Evolutionary conservation across 31 red algal genomes (phyloP).

Genomic region (Bonnemaisonia californica): DNA sequence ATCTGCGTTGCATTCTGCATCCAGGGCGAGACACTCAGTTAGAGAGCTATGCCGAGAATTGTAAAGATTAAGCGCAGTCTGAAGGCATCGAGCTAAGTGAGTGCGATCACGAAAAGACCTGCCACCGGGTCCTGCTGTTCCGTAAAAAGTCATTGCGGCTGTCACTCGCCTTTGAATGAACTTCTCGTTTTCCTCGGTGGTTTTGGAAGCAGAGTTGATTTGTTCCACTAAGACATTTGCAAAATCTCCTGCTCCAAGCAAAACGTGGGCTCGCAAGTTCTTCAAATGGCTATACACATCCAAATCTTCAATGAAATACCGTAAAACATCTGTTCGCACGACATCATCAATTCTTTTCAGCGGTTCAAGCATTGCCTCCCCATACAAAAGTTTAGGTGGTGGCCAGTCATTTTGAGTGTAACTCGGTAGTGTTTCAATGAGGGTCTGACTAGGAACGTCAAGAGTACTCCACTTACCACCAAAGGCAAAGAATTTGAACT

Average conservation of each 20-base stretch:
- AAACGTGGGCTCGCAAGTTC: slow-evolving; percentile 40
- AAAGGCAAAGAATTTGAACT: background rate
- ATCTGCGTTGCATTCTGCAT: slow-evolving; percentile 8
- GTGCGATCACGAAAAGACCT: slow-evolving; percentile 36
- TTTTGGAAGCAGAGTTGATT: slow-evolving; percentile 40
- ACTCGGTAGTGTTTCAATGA: background rate
- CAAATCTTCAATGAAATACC: slow-evolving; percentile 36
- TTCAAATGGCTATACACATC: slow-evolving; percentile 47
- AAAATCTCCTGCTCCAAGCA: slow-evolving; percentile 74
- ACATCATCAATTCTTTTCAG: slow-evolving; percentile 38
- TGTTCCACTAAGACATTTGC: slow-evolving; percentile 59
- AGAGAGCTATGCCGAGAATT: background rate
- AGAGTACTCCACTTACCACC: no score
- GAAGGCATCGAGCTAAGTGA: slow-evolving; percentile 45
- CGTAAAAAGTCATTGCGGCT: slow-evolving; percentile 62
- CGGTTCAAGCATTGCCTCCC: slow-evolving; percentile 16
- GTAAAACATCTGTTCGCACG: slow-evolving; percentile 42
- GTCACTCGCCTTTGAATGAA: slow-evolving; percentile 46
- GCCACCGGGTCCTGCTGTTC: slow-evolving; percentile 36
- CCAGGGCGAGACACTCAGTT: slow-evolving; percentile 34
- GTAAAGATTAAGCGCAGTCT: slow-evolving; percentile 49
- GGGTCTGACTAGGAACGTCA: background rate
- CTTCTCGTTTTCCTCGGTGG: slow-evolving; percentile 39
- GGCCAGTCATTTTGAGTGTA: background rate
- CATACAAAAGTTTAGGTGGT: slow-evolving; percentile 2